Evolutionary conservation across 495 filamentous ascomycete species (phyloP), one percentile per base, ranked within the genome.

Genomic region (Rhizodiscina lignyota): DNA sequence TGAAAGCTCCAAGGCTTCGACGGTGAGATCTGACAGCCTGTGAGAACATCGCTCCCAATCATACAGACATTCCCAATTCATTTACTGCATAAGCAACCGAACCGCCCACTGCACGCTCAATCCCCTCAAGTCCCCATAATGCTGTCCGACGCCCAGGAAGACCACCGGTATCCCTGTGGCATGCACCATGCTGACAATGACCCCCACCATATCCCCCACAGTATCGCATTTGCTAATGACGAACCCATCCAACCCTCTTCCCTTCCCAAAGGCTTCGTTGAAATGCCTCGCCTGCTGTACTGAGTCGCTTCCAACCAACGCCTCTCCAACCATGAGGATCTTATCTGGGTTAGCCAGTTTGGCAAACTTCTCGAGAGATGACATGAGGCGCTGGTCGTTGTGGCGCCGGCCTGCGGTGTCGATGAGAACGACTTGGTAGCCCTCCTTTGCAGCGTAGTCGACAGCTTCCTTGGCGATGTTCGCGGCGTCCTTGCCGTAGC

Each of bases 201-300:
- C 93, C 20, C 89, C 89, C 28, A 94, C 83, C 89, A 96, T 97
- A 59, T 96, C 87, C 18, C 89, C 89, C 29, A 96, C 89, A 1
- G 89, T 97, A 59, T 97, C 89, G 55, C 89, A 97, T 52, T 97
- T 97, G 40, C 77, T 86, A 48, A 97, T 94, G 46, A 97, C 92
- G 50, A 97, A 97, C 2, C 89, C 89, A 55, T 97, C 89, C 31
- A 91, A 53, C 33, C 72, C 70, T 43, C 84, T 67, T 20, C 72
- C 80, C 2, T 68, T 63, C 4, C 87, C 89, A 62, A 97, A 97
- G 2, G 80, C 79, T 18, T 74, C 70, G 49, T 94, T 94, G 63
- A 97, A 97, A 48, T 93, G 93, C 35, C 86, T 65, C 4, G 91
- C 89, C 62, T 97, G 89, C 39, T 81, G 79, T 26, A 97, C 91